Base-by-base conservation (phyloP, 208 protist species). In the Acanthamoeba culbertsoni region DNA sequence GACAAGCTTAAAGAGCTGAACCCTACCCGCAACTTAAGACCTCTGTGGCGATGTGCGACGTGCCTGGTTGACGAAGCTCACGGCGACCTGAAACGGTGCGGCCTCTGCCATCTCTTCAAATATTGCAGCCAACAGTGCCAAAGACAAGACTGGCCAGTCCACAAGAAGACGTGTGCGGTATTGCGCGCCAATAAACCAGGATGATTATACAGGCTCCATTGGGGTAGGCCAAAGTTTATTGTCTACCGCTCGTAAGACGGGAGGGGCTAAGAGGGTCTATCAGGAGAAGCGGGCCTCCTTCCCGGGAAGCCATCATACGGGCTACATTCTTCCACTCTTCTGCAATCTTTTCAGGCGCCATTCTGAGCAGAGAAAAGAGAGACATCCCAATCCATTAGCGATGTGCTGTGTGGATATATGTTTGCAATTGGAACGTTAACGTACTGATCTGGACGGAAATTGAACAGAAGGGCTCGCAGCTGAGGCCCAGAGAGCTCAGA, bases 371-470 rank as follows among this genome's bases (percentile, higher is more conserved):
- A 59, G 51, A 59, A 59, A 59, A 59, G 51, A 59, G 14, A n/a
- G 23, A 59, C 51, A 63, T 35, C 1, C 37, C 35, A 43, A n/a
- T 63, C 2, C 5, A 18, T n/a, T 43, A 2, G 63, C 37, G 59
- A 5, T 63, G 55, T n/a, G 20, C 23, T 37, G 31, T 3, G 65
- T 75, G 33, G 48, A 40, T 31, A 48, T 28, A 10, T 51, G 3
- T 8, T 5, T 48, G 42, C 14, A 23, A 1, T 14, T 20, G 28
- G 8, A 40, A 75, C 46, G 40, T 10, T 14, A 6, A 92, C 88
- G 62, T 77, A 92, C 88, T 14, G 31, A 46, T 92, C 88, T 20
- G 88, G 88, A 40, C 63, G 88, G 63, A 92, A 92, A 31, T 48
- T 82, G 59, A 79, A 51, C 26, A 92, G 63, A 7, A 92, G 88